These are phyloP conservation scores for Fusarium nodosum DNA, from an alignment of 2,329 filamentous ascomycete species.

Conservation along the genomic window DNA sequence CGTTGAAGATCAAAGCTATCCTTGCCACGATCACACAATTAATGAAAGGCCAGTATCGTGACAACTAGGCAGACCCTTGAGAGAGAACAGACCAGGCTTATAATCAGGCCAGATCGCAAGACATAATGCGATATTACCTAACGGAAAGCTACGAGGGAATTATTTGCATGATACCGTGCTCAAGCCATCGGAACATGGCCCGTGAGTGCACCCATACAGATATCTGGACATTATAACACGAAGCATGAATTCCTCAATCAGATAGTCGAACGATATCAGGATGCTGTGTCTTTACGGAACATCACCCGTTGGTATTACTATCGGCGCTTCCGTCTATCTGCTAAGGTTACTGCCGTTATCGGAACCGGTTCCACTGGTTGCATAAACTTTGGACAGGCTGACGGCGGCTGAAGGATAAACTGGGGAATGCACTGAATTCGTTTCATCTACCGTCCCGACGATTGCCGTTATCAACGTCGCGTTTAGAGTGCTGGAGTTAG, in stretches of 20 bases:
- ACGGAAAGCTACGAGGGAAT: neutral
- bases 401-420: neutral
- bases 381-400: neutral
- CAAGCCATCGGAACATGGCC: constrained; percentile 8
- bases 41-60: neutral
- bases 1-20: neutral
- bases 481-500: neutral
- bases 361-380: constrained; percentile 16
- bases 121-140: neutral
- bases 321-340: neutral
- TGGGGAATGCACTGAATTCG: neutral
- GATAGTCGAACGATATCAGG: neutral
- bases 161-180: constrained; percentile 4
- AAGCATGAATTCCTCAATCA: constrained; percentile 10
- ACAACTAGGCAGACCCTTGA: neutral
- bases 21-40: neutral
- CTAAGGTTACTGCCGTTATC: neutral
- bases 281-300: neutral
- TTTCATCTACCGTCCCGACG: constrained; percentile 6
- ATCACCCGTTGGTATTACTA: neutral
- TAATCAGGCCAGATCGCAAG: neutral
- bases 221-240: constrained; percentile 5
- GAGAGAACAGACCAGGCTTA: neutral
- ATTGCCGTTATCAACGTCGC: constrained; percentile 21
- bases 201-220: neutral